Percentiles rank a stretch among this genome's conserved stretches.
These are phyloP conservation scores for Tulasnella sp. DNA, from an alignment of 768 basidiomycete genomes.

Conservation along the genomic window DNA sequence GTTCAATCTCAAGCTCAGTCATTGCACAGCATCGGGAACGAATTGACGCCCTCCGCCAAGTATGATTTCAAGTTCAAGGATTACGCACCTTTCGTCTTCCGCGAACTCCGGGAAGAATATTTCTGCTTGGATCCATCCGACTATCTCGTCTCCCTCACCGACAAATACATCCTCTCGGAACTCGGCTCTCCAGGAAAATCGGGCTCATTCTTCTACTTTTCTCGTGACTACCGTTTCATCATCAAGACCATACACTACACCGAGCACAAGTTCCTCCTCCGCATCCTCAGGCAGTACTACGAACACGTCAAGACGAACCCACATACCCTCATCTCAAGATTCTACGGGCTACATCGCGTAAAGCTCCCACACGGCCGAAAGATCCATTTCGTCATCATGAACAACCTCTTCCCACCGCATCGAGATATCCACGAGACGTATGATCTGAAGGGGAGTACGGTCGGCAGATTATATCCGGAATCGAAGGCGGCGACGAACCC, in stretches of 20 bases:
- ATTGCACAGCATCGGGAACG: conserved; percentile 72
- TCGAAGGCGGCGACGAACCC: conserved; percentile 68
- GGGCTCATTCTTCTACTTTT: conserved; percentile 98
- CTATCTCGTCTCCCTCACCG: conserved; percentile 90
- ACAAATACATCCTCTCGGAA: conserved; percentile 96
- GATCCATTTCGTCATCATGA: conserved; percentile 99
- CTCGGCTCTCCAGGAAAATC: conserved; percentile 97
- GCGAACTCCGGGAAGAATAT: conserved; percentile 83
- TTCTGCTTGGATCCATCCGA: conserved; percentile 96
- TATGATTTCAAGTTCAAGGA: conserved; percentile 99
- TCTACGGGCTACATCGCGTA: conserved; percentile 95
- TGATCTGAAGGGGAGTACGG: conserved; percentile 90
- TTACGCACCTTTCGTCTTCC: conserved; percentile 97
- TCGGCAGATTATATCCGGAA: conserved; percentile 79
- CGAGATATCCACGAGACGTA: conserved; percentile 96
- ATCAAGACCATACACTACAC: conserved; percentile 96
- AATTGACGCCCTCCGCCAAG: conserved; percentile 91
- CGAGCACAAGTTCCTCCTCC: conserved; percentile 88
- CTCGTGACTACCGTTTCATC: conserved; percentile 96
- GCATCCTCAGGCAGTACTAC: conserved; percentile 75
- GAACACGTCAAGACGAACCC: conserved; percentile 80
- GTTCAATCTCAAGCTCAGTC: conserved; percentile 11
- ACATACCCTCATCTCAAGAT: conserved; percentile 84
- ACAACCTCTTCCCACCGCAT: conserved; percentile 96
- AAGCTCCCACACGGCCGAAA: conserved; percentile 89